Evolutionary conservation across 2,329 filamentous ascomycete genomes (phyloP).

Genomic region (Colletotrichum aenigma): DNA sequence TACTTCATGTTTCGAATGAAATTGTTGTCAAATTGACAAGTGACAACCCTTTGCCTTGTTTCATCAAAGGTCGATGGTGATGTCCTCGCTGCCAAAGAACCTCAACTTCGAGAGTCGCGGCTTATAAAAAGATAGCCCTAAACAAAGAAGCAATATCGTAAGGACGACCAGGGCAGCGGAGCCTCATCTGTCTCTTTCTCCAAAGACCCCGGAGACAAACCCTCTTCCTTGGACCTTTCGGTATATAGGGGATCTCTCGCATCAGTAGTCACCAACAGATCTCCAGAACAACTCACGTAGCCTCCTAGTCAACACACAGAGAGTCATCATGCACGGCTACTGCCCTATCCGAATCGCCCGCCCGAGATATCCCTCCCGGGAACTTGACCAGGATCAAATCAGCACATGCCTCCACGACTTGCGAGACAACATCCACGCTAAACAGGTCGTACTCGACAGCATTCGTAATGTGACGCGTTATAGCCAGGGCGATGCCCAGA

Average conservation of each 20-base stretch:
- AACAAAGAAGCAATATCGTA: background rate
- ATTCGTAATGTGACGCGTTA: background rate
- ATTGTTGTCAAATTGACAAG: background rate
- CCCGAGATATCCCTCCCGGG: background rate
- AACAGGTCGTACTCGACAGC: background rate
- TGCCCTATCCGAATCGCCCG: background rate
- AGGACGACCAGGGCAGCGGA: background rate
- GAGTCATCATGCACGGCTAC: background rate
- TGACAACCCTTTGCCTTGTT: background rate
- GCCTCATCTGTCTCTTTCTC: background rate
- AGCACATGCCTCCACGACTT: background rate
- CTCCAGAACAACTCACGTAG: background rate
- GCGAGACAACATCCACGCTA: background rate
- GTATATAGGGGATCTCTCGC: background rate
- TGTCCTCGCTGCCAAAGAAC: background rate
- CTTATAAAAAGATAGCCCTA: background rate
- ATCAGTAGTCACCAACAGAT: background rate
- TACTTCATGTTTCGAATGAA: background rate
- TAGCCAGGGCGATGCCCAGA: background rate
- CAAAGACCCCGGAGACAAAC: background rate
- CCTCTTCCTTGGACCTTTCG: background rate
- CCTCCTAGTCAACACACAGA: background rate
- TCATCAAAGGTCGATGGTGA: background rate
- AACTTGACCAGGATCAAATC: background rate
- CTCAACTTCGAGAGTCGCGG: background rate